Evolutionary conservation across 768 basidiomycete genomes (phyloP).

Genomic region (Boletellus sp.): DNA sequence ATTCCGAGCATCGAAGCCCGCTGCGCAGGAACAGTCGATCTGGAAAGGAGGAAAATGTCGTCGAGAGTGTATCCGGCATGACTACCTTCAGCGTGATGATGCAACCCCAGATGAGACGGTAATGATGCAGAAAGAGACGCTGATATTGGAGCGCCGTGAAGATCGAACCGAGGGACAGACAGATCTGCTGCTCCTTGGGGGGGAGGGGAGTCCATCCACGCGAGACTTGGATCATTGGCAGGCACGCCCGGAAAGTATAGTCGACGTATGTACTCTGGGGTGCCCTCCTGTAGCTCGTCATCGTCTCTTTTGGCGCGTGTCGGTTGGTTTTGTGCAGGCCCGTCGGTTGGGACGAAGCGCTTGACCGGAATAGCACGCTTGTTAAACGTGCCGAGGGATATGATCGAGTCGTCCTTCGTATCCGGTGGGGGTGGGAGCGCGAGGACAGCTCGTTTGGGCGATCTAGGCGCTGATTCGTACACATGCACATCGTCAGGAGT

Average conservation of each 20-base stretch:
- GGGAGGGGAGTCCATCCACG: conserved; percentile 60
- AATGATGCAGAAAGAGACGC: conserved; percentile 48
- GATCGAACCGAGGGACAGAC: conserved; percentile 63
- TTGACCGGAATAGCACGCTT: conserved; percentile 11
- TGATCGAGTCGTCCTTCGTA: conserved; percentile 25
- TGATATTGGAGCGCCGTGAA: conserved; percentile 69
- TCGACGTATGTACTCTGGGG: conserved; percentile 77
- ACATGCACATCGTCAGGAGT: conserved; percentile 73
- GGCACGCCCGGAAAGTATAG: conserved; percentile 78
- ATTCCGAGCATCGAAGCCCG: conserved; percentile 78
- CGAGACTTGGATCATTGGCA: conserved; percentile 66
- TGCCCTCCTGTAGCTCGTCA: conserved; percentile 57
- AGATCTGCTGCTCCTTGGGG: conserved; percentile 10
- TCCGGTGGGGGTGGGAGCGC: conserved; percentile 48
- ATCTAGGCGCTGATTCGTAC: conserved; percentile 77
- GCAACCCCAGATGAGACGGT: conserved; percentile 82
- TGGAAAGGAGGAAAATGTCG: conserved; percentile 74
- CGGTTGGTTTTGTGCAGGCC: background rate
- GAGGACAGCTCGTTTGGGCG: conserved; percentile 56
- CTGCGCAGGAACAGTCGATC: conserved; percentile 82
- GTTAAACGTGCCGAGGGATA: conserved; percentile 40
- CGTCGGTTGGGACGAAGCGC: conserved; percentile 1
- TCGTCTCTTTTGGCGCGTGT: background rate
- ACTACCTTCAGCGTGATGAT: conserved; percentile 78
- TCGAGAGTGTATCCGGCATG: conserved; percentile 87